Conservation (phyloP, 495 filamentous ascomycete species). For the Pyrenopolyporus hunteri region DNA sequence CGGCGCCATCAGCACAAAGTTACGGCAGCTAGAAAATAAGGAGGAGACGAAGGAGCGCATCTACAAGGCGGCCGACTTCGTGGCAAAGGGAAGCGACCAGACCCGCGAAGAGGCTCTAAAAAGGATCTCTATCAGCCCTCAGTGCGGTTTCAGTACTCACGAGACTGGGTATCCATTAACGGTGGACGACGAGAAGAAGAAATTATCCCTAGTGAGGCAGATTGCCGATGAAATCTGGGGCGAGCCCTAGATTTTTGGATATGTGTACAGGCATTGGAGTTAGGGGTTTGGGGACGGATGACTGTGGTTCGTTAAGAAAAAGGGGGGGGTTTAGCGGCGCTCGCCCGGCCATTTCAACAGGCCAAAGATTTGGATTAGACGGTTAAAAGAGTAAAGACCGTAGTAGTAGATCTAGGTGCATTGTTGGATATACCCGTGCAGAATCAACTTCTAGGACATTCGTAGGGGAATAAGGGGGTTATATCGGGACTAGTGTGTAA, state of each 20-base stretch:
- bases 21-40: conserved; percentile 74
- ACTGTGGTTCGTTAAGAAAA: not conserved
- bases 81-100: conserved; percentile 71
- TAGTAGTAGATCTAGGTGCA: not conserved
- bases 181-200: conserved; percentile 71
- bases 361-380: conserved; percentile 25
- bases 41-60: conserved; percentile 74
- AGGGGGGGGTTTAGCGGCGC: conserved; percentile 12
- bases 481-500: not conserved
- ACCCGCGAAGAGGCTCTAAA: conserved; percentile 68
- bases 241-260: conserved; percentile 53
- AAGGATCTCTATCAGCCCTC: conserved; percentile 73
- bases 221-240: conserved; percentile 75
- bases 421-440: conserved; percentile 18
- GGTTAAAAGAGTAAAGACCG: not conserved
- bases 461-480: not conserved
- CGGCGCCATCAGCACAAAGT: conserved; percentile 76
- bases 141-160: conserved; percentile 82
- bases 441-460: conserved; percentile 37
- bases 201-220: conserved; percentile 69
- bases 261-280: conserved; percentile 3
- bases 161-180: conserved; percentile 69
- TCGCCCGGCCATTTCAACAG: conserved; percentile 38
- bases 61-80: conserved; percentile 69
- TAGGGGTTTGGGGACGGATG: not conserved